Percentiles rank a stretch among this genome's conserved stretches.
phyloP scores from a whole-genome alignment of 108 stramenopile genomes.

The Pseudonitzschia multiseries region DNA sequence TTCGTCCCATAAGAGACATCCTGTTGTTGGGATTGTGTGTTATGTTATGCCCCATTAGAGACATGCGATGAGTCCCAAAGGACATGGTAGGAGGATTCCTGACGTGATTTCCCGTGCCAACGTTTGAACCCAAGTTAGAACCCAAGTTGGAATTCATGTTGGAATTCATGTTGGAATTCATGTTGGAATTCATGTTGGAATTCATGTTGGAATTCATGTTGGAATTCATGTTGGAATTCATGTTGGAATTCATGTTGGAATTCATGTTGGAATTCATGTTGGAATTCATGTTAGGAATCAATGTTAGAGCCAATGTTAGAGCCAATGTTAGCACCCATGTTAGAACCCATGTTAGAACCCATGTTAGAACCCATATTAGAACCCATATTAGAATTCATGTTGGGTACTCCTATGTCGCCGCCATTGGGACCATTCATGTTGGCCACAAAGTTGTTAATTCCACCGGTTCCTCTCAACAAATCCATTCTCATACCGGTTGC shows the following conservation, averaged over 20 bases:
- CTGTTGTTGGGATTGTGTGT: slow-evolving; percentile 4
- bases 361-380: background rate
- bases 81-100: slow-evolving; percentile 36
- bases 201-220: background rate
- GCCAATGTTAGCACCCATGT: background rate
- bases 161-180: background rate
- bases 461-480: slow-evolving; percentile 28
- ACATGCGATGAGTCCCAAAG: slow-evolving; percentile 45
- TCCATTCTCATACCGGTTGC: slow-evolving; percentile 31
- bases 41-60: slow-evolving; percentile 36
- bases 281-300: too few relatives aligned
- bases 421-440: slow-evolving; percentile 21
- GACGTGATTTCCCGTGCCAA: background rate
- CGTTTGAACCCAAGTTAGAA: background rate
- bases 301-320: too few relatives aligned
- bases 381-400: background rate
- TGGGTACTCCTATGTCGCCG: background rate
- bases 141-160: background rate
- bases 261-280: background rate
- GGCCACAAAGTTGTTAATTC: slow-evolving; percentile 8
- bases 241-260: background rate
- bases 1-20: slow-evolving; percentile 35
- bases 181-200: background rate
- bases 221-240: background rate
- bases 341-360: too few relatives aligned